Evolutionary conservation across 2,329 filamentous ascomycete genomes (phyloP), one percentile per base, ranked within the genome.

Genomic region (Huntiella bhutanensis): DNA sequence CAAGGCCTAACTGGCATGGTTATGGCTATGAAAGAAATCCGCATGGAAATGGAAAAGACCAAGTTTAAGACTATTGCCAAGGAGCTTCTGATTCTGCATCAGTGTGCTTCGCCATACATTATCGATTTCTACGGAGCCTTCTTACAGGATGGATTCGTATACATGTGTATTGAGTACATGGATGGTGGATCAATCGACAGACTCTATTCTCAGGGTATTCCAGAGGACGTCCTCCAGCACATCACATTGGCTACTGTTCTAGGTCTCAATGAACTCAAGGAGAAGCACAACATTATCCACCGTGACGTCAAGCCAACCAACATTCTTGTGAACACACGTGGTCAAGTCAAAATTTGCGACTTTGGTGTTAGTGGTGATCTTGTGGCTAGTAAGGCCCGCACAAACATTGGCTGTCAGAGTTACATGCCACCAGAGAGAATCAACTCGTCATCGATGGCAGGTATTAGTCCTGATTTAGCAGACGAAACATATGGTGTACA

Each of bases 161-260:
- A 98, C 62, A 96, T 98, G 61, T 98, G 91, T 64, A 94, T 98
- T 60, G 91, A 98, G 63, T 94, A 86, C 63, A 98, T 98, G 91
- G 87, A 98, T 58, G 91, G 91, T 41, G 91, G 91, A 5, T 96
- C 87, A 34, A 87, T 96, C 57, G 91, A 98, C 68, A 95, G 95
- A 61, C 65, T 98, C 10, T 98, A 98, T 60, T 73, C 73, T 8
- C 84, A 87, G 50, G 91, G 91, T 39, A 80, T 98, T 7, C 86
- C 91, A 0, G 91, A 98, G 59, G 75, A 74, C 37, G 79, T 98
- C 0, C 65, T 98, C 44, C 77, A 79, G 46, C 96, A 95, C 60
- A 91, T 98, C 52, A 86, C 88, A 0, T 75, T 91, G 52, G 80
- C 82, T 15, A 95, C 91, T 0, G 77, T 91, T 5, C 83, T 87